Evolutionary conservation across 495 filamentous ascomycete species (phyloP), one percentile per base, ranked within the genome.

Genomic region (Hypoxylon intermedium): DNA sequence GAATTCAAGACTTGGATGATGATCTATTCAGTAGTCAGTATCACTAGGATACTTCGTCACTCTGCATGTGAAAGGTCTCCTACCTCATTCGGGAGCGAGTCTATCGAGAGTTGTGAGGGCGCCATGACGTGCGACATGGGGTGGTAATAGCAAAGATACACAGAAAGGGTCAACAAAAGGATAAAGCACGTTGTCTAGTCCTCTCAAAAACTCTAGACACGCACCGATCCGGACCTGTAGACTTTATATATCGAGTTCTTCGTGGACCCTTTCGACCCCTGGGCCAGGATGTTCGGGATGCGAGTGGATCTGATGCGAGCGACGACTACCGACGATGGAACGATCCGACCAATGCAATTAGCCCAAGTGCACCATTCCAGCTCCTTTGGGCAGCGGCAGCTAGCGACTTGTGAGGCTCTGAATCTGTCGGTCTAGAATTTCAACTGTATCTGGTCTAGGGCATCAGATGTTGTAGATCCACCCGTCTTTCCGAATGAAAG

Each of bases 1-100:
- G 72, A 68, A 9, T 75, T 75, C 55, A 94, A 76, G 63, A 90
- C 84, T 42, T 83, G 73, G 44, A 89, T 75, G 37, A 92, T 81
- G 47, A 94, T 79, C 90, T 93, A n/a, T n/a, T n/a, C n/a, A n/a
- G n/a, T n/a, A n/a, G n/a, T n/a, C n/a, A n/a, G n/a, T n/a, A n/a
- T n/a, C n/a, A n/a, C n/a, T n/a, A n/a, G n/a, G n/a, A n/a, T n/a
- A n/a, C n/a, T n/a, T n/a, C n/a, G n/a, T n/a, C n/a, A n/a, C n/a
- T n/a, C n/a, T n/a, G n/a, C n/a, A n/a, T n/a, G n/a, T n/a, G n/a
- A 37, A 46, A 38, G 21, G 9, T 18, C 19, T 54, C 67, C 30
- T 67, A 78, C 77, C 69, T 80, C 77, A 69, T 77, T 80, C 15
- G 77, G 77, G 26, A 78, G 53, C 28, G 68, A 65, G 45, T 74